Evolutionary conservation across 2,329 filamentous ascomycete genomes (phyloP), one percentile per base, ranked within the genome.

Genomic region (Pseudogymnoascus sp.): DNA sequence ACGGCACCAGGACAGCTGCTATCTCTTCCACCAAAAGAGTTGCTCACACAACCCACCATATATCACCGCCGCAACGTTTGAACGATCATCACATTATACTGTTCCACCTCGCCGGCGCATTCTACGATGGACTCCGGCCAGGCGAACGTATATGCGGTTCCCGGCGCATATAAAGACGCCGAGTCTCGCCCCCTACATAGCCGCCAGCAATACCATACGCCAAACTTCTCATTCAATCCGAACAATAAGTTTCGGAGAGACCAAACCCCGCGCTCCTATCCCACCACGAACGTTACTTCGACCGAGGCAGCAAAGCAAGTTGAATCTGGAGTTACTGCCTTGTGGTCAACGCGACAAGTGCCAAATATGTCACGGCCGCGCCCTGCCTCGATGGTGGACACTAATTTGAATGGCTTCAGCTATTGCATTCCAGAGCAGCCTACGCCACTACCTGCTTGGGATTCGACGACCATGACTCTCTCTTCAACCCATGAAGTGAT

Each of bases 341-440:
- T 80, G 66, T 85, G 82, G 82, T 80, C 81, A 62, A 81, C 81
- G 58, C 80, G 83, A 7, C 78, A 76, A 10, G 75, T 81, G 40
- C 79, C 81, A 37, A 64, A 65, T 57, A 73, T 77, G 63, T 71
- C 77, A 66, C 77, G 80, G 64, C 80, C 79, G 54, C 78, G 82
- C 39, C 82, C 83, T 61, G 80, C 80, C 44, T 84, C 82, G 39
- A 84, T 85, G 62, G 82, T 85, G 66, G 83, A 84, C 69, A 70
- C 71, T 40, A 54, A 54, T 15, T 29, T 54, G 15, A 17, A 54
- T 10, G 81, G 79, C 59, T 84, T 85, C 69, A 81, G 81, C 15
- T 86, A 82, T 72, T 83, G 79, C 68, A 74, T 82, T 64, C 76
- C 77, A 36, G 81, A 83, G 64, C 78, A 81, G 47, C 83, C 78